Conservation (phyloP, 768 basidiomycete species). For the Lactarius akahatsu region DNA sequence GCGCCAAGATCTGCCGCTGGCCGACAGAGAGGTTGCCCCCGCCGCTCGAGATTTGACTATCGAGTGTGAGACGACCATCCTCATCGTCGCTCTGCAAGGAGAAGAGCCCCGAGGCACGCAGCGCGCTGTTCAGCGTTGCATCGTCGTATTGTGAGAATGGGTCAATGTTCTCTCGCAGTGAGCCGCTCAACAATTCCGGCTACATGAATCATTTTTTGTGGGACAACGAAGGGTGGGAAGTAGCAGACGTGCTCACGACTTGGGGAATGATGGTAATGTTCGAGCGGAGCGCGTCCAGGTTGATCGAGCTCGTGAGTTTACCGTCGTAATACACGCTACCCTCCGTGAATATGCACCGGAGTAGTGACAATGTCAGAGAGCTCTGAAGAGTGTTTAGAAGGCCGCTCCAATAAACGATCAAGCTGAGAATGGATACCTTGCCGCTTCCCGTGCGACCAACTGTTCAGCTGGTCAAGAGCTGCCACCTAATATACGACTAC, state of each 20-base stretch:
- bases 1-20: constrained; percentile 59
- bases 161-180: constrained; percentile 58
- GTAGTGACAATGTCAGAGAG: constrained; percentile 51
- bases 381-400: constrained; percentile 34
- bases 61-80: constrained; percentile 43
- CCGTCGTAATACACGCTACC: constrained; percentile 56
- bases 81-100: constrained; percentile 41
- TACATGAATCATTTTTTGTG: constrained; percentile 28
- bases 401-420: constrained; percentile 18
- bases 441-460: constrained; percentile 63
- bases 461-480: constrained; percentile 27
- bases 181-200: constrained; percentile 56
- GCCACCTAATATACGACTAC: background rate
- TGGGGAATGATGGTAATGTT: constrained; percentile 63
- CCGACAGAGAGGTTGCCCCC: constrained; percentile 52
- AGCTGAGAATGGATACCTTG: constrained; percentile 35
- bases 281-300: constrained; percentile 52
- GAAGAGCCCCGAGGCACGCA: constrained; percentile 49
- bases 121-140: constrained; percentile 47
- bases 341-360: constrained; percentile 54
- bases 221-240: background rate
- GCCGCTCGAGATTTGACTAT: constrained; percentile 45
- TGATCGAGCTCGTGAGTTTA: constrained; percentile 44
- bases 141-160: constrained; percentile 59
- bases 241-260: constrained; percentile 37